phyloP scores from a whole-genome alignment of 805 yeast genomes.

The Candida verbasci region DNA sequence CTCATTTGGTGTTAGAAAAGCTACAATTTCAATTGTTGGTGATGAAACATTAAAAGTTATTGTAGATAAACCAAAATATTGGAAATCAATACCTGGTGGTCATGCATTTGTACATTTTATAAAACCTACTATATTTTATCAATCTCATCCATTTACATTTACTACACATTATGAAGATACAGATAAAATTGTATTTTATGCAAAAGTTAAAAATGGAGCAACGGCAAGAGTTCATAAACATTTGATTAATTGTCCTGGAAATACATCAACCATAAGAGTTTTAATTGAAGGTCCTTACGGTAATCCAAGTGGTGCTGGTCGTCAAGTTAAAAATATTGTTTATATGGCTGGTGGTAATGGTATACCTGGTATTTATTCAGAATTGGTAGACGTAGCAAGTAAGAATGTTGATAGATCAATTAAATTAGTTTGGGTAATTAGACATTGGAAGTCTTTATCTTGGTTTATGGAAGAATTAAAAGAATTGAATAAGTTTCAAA shows the following conservation, averaged over 20 bases:
- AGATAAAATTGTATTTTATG: slow-evolving; percentile 25
- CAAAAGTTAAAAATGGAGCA: slow-evolving; percentile 35
- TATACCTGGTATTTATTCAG: slow-evolving; percentile 52
- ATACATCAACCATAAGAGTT: slow-evolving; percentile 23
- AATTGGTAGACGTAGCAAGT: slow-evolving; percentile 25
- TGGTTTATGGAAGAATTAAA: slow-evolving; percentile 47
- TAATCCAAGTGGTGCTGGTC: slow-evolving; percentile 30
- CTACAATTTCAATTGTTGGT: slow-evolving; percentile 25
- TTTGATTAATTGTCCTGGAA: slow-evolving; percentile 23
- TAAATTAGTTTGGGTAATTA: slow-evolving; percentile 63
- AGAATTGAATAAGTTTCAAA: slow-evolving; percentile 19
- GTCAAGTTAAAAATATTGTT: slow-evolving; percentile 37
- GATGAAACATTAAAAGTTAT: slow-evolving; percentile 34
- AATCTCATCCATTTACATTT: slow-evolving; percentile 40
- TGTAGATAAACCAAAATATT: slow-evolving; percentile 33
- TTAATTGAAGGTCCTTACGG: slow-evolving; percentile 72
- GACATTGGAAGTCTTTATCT: slow-evolving; percentile 46
- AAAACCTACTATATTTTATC: slow-evolving; percentile 33
- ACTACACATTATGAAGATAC: slow-evolving; percentile 22
- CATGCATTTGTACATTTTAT: slow-evolving; percentile 37
- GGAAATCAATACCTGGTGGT: slow-evolving; percentile 38
- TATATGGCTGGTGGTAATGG: slow-evolving; percentile 76
- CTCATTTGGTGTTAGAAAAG: slow-evolving; percentile 32
- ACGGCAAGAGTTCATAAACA: slow-evolving; percentile 28
- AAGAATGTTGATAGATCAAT: slow-evolving; percentile 15